Conservation (phyloP, 2,329 filamentous ascomycete genomes). For the Monilinia polystroma region DNA sequence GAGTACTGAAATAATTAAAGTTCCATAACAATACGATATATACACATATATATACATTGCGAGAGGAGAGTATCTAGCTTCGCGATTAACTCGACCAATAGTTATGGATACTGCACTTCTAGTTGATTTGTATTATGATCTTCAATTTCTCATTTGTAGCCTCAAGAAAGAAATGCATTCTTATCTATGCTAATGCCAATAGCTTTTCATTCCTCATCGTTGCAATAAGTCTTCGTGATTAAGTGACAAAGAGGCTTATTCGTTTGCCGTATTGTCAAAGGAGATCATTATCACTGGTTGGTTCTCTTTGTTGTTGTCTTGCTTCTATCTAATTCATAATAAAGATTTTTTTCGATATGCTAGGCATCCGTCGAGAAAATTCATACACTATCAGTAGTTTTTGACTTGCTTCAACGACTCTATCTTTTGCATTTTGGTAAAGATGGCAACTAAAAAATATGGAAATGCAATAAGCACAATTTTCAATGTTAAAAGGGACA, state of each 20-base stretch:
- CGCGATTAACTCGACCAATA: background rate
- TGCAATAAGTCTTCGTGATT: background rate
- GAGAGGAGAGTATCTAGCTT: too few relatives aligned
- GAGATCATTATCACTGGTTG: background rate
- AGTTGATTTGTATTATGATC: background rate
- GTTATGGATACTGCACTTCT: background rate
- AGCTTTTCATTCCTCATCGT: background rate
- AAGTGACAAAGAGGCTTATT: background rate
- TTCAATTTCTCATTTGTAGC: background rate
- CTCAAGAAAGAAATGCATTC: background rate
- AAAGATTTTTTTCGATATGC: background rate
- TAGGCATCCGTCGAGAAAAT: background rate
- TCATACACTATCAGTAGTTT: background rate
- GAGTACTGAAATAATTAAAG: background rate
- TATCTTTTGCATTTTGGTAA: background rate
- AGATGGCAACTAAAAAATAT: background rate
- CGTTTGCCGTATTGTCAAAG: background rate
- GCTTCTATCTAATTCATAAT: background rate
- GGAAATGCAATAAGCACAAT: constrained; percentile 2
- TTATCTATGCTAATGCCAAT: background rate
- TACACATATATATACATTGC: background rate
- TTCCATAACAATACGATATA: background rate
- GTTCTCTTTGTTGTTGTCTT: constrained; percentile 6
- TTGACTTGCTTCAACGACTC: background rate
- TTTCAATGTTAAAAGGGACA: background rate